phyloP scores from a whole-genome alignment of 352 stramenopile genomes.

The Globisporangium cylindrosporum region DNA sequence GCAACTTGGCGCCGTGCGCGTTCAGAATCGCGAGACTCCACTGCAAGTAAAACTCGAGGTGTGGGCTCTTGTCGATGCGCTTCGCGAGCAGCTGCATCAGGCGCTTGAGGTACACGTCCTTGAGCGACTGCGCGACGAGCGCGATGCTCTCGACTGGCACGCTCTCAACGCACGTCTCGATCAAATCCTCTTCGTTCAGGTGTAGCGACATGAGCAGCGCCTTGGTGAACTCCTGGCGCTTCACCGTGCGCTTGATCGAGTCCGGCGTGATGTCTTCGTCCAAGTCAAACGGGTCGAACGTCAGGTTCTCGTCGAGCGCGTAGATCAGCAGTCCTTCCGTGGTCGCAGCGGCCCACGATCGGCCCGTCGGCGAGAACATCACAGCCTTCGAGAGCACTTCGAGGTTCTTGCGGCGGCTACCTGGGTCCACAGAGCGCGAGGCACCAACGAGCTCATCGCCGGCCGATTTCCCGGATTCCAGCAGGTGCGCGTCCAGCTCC shows the following conservation, averaged over 20 bases:
- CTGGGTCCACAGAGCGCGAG: constrained; percentile 91
- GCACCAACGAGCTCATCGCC: constrained; percentile 70
- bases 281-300: constrained; percentile 98
- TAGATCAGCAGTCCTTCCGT: constrained; percentile 98
- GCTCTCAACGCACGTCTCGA: constrained; percentile 90
- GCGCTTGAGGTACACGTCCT: constrained; percentile 90
- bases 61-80: constrained; percentile 89
- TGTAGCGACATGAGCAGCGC: constrained; percentile 96
- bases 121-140: constrained; percentile 90
- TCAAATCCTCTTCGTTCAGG: constrained; percentile 94
- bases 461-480: constrained; percentile 25
- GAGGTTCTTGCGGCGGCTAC: constrained; percentile 81
- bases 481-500: constrained; percentile 69
- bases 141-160: constrained; percentile 88
- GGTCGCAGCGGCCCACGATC: constrained; percentile 95
- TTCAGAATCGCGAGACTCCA: constrained; percentile 95
- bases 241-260: constrained; percentile 86
- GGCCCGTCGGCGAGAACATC: constrained; percentile 96
- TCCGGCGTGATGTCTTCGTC: constrained; percentile 97
- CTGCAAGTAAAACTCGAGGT: constrained; percentile 97
- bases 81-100: constrained; percentile 93
- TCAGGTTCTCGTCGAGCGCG: constrained; percentile 93
- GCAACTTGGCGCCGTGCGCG: constrained; percentile 87
- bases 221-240: constrained; percentile 87
- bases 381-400: constrained; percentile 91